Evolutionary conservation across 768 basidiomycete species (phyloP).

Genomic region (Lactarius hatsudake): DNA sequence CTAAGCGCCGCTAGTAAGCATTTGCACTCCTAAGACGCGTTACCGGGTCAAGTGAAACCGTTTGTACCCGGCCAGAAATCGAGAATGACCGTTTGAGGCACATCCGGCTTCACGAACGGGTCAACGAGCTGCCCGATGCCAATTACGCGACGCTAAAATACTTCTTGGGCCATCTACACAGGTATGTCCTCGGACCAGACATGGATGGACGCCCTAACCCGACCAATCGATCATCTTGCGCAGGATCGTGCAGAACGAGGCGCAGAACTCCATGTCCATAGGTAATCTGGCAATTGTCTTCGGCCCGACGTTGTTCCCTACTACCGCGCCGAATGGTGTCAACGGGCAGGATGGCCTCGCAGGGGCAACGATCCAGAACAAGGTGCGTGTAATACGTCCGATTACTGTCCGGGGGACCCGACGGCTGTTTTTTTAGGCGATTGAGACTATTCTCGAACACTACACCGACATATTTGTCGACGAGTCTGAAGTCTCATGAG

Average conservation of each 20-base stretch:
- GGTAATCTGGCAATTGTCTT: slow-evolving; percentile 96
- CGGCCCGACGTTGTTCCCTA: slow-evolving; percentile 95
- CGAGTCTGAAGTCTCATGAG: slow-evolving; percentile 52
- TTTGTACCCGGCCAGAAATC: slow-evolving; percentile 50
- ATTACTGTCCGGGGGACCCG: neutral
- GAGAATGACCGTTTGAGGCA: slow-evolving; percentile 95
- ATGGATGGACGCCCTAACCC: neutral
- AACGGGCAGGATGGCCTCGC: slow-evolving; percentile 52
- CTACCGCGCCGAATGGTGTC: slow-evolving; percentile 43
- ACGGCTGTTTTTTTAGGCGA: slow-evolving; percentile 52
- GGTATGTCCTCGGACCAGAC: slow-evolving; percentile 45
- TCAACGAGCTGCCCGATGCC: slow-evolving; percentile 97
- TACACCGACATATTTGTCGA: slow-evolving; percentile 97
- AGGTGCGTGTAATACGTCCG: slow-evolving; percentile 39
- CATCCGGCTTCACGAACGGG: slow-evolving; percentile 93
- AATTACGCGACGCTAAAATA: slow-evolving; percentile 97
- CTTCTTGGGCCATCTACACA: slow-evolving; percentile 91
- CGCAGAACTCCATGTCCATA: slow-evolving; percentile 87
- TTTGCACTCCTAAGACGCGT: neutral
- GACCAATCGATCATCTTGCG: neutral
- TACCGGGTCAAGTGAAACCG: neutral
- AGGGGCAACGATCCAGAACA: slow-evolving; percentile 70
- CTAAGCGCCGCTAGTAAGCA: slow-evolving; percentile 90
- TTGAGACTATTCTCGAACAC: slow-evolving; percentile 93
- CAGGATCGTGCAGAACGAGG: slow-evolving; percentile 73